phyloP scores from a whole-genome alignment of 2,329 filamentous ascomycete genomes.

The Lasiodiplodia theobromae region DNA sequence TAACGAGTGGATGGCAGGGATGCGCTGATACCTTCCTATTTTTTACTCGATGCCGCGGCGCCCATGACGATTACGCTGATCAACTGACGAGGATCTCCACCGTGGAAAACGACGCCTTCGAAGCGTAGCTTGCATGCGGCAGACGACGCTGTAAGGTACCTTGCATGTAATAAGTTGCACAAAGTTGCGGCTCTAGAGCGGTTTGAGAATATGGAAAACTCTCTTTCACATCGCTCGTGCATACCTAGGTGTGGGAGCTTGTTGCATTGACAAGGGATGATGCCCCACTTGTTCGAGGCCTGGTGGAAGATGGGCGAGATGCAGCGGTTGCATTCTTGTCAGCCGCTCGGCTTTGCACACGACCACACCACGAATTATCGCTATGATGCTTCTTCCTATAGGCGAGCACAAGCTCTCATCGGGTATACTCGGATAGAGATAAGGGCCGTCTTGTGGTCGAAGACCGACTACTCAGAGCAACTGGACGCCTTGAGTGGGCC shows the following conservation, averaged over 20 bases:
- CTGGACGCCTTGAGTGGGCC: neutral
- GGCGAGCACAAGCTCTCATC: neutral
- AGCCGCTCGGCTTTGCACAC: slow-evolving; percentile 16
- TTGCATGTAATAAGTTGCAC: neutral
- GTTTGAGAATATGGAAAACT: slow-evolving; percentile 1
- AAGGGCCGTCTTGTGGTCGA: neutral
- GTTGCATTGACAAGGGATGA: neutral
- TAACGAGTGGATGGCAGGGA: neutral
- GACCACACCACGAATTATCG: neutral
- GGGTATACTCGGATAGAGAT: neutral
- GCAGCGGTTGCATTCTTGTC: slow-evolving; percentile 24
- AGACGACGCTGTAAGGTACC: slow-evolving; percentile 3
- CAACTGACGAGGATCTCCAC: neutral
- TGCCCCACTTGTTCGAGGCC: neutral
- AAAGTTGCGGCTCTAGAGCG: neutral
- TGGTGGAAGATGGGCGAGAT: neutral
- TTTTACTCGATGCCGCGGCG: neutral
- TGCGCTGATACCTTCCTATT: slow-evolving; percentile 25
- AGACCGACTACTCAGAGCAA: neutral
- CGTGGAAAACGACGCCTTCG: neutral
- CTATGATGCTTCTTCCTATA: neutral
- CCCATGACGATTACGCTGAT: neutral
- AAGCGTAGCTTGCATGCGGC: slow-evolving; percentile 13
- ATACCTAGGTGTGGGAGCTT: neutral
- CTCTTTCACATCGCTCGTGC: neutral